Conservation (phyloP, 2,329 filamentous ascomycete genomes). For the Clonostachys solani region DNA sequence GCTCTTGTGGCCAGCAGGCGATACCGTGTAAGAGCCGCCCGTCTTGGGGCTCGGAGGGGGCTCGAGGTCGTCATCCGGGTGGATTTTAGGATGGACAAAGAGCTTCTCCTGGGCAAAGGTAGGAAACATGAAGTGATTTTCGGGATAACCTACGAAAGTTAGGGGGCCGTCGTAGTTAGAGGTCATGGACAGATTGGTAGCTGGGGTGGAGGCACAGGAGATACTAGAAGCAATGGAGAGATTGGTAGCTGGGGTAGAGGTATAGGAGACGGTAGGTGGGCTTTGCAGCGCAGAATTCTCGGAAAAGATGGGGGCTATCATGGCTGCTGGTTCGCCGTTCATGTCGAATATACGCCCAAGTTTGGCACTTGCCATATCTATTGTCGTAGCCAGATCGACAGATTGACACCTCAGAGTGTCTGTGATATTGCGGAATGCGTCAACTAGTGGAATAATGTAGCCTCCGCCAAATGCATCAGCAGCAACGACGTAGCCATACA, state of each 20-base stretch:
- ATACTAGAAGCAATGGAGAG: conserved; percentile 49
- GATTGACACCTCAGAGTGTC: no score
- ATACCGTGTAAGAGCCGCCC: conserved; percentile 44
- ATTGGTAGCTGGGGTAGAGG: conserved; percentile 50
- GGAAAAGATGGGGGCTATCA: no score
- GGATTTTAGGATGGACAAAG: conserved; percentile 25
- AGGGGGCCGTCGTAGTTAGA: conserved; percentile 49
- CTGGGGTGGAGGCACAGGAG: conserved; percentile 59
- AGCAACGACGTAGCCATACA: conserved; percentile 4
- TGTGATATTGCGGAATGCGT: no score
- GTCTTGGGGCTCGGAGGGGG: conserved; percentile 44
- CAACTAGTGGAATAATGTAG: no score
- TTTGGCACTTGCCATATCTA: no score
- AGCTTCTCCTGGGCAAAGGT: conserved; percentile 41
- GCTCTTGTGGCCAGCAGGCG: conserved; percentile 47
- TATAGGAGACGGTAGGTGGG: conserved; percentile 45
- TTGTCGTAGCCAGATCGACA: no score
- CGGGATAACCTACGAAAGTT: conserved; percentile 35
- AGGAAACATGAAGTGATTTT: conserved; percentile 37
- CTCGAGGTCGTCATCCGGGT: conserved; percentile 36
- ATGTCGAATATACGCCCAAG: no score
- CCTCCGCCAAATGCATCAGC: conserved; percentile 5
- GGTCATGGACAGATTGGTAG: conserved; percentile 58
- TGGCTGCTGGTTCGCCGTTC: no score
- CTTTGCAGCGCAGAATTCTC: conserved; percentile 10